phyloP scores from a whole-genome alignment of 2,329 filamentous ascomycete genomes.

The Diaporthe humulicola region DNA sequence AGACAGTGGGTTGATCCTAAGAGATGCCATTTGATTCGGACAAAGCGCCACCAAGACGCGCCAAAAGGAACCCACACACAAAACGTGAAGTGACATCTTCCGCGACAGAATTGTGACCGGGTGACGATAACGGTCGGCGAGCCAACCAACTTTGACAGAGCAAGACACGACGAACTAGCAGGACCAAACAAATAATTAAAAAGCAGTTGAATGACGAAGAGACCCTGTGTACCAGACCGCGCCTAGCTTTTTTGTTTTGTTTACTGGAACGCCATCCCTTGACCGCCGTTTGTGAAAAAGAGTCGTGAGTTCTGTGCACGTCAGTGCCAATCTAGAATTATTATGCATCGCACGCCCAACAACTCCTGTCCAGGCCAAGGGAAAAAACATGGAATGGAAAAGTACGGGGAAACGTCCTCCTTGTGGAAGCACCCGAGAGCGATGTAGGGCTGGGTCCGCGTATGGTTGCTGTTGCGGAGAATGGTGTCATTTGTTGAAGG shows the following conservation, averaged over 20 bases:
- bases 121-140: not conserved
- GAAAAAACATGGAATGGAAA: not conserved
- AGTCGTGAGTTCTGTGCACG: not conserved
- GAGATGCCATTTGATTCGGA: not conserved
- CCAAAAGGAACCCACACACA: not conserved
- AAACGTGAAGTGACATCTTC: not conserved
- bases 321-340: slow-evolving; percentile 3
- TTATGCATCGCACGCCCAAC: not conserved
- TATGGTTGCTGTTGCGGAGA: not conserved
- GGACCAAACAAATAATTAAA: not conserved
- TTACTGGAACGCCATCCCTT: slow-evolving; percentile 29
- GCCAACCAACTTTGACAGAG: slow-evolving; percentile 10
- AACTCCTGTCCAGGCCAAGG: slow-evolving; percentile 13
- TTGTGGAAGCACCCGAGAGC: not conserved
- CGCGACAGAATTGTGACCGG: not conserved
- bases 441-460: slow-evolving; percentile 1
- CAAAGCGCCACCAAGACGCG: not conserved
- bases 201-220: slow-evolving; percentile 21
- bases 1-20: not conserved
- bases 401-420: not conserved
- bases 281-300: slow-evolving; percentile 17
- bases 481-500: slow-evolving; percentile 9
- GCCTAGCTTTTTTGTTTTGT: slow-evolving; percentile 21
- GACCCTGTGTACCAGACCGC: slow-evolving; percentile 5
- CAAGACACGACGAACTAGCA: slow-evolving; percentile 4